Percentiles rank a stretch among this genome's conserved stretches.
These are phyloP conservation scores for Colletotrichum simmondsii DNA, from an alignment of 2,329 filamentous ascomycete genomes.

Conservation along the genomic window DNA sequence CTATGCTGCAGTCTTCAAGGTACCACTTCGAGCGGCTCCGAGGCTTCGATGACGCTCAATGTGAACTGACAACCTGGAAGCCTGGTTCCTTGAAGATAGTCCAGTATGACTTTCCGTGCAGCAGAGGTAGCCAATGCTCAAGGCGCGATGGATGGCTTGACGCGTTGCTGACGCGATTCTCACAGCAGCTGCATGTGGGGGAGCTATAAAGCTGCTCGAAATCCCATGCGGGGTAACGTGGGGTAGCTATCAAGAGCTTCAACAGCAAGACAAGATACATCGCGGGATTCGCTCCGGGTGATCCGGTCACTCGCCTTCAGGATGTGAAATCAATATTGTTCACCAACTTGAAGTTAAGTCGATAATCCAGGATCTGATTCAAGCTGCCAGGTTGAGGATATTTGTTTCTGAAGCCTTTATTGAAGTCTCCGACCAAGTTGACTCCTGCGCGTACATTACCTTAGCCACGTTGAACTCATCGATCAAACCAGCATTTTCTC, in stretches of 20 bases:
- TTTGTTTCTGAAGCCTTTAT: background rate
- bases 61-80: background rate
- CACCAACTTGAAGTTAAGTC: background rate
- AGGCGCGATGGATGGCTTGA: background rate
- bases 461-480: background rate
- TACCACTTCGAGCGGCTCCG: background rate
- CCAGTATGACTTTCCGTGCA: background rate
- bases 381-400: background rate
- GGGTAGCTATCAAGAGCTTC: background rate
- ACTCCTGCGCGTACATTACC: background rate
- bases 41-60: background rate
- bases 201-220: background rate
- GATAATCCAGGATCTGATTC: background rate
- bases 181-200: background rate
- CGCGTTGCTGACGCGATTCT: background rate
- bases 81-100: background rate
- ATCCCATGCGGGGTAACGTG: background rate
- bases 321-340: background rate
- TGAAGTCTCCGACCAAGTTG: background rate
- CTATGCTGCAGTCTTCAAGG: background rate
- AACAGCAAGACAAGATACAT: background rate
- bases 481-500: background rate
- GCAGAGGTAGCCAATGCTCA: background rate
- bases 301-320: background rate
- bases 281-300: background rate